These are phyloP conservation scores for Elsinoe batatas DNA, from an alignment of 2,329 filamentous ascomycete species.

Conservation along the genomic window DNA sequence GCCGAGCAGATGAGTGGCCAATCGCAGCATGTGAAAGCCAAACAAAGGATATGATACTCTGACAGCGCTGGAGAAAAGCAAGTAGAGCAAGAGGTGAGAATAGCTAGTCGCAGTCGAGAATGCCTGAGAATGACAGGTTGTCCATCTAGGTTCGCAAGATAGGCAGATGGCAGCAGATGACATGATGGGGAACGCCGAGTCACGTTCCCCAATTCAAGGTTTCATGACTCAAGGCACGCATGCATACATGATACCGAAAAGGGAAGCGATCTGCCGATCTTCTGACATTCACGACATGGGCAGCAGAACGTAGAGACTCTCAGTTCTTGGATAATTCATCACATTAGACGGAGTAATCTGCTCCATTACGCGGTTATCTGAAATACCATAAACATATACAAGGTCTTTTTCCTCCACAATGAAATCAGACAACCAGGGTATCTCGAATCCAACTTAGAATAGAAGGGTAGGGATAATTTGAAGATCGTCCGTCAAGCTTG, in stretches of 20 bases:
- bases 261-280: neutral
- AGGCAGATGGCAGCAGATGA: neutral
- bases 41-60: neutral
- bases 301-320: neutral
- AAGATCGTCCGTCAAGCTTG: slow-evolving; percentile 10
- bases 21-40: neutral
- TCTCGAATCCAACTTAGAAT: slow-evolving; percentile 13
- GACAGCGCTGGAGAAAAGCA: neutral
- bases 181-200: neutral
- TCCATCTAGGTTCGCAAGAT: no score
- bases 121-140: neutral
- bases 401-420: neutral
- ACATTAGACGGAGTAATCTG: neutral
- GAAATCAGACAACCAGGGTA: slow-evolving; percentile 11
- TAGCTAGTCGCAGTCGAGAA: neutral
- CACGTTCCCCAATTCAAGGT: neutral
- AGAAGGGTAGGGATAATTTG: slow-evolving; percentile 8
- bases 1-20: neutral
- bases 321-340: neutral
- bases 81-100: neutral
- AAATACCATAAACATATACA: neutral
- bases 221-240: neutral
- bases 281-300: neutral
- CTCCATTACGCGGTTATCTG: neutral
- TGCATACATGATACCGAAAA: neutral